Conservation (phyloP, 2,329 filamentous ascomycete genomes). For the Talaromyces sp. region DNA sequence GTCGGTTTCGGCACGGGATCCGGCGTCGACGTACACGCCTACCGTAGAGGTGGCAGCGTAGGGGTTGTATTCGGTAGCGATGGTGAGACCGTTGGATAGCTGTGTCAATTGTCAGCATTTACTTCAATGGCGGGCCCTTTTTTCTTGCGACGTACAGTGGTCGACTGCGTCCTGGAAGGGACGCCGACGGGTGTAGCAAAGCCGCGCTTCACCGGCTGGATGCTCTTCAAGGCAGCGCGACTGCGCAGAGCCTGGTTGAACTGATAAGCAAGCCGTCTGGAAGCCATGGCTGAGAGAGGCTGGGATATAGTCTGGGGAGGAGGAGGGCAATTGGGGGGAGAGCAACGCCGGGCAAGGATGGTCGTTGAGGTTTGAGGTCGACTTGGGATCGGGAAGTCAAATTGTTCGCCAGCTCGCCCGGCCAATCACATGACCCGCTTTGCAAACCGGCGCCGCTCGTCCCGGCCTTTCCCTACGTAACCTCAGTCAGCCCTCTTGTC, state of each 20-base stretch:
- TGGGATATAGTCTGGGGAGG: slow-evolving; percentile 30
- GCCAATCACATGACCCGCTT: slow-evolving; percentile 42
- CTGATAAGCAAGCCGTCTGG: slow-evolving; percentile 93
- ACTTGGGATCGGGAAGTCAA: slow-evolving; percentile 42
- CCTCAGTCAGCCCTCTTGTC: not conserved
- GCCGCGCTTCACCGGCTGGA: slow-evolving; percentile 73
- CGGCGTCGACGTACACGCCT: slow-evolving; percentile 98
- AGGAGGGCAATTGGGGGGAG: slow-evolving; percentile 43
- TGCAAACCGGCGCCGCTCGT: slow-evolving; percentile 32
- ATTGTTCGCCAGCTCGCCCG: slow-evolving; percentile 36
- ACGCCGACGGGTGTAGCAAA: slow-evolving; percentile 75
- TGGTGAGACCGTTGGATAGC: slow-evolving; percentile 51
- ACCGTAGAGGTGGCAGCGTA: slow-evolving; percentile 98
- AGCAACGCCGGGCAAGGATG: slow-evolving; percentile 35
- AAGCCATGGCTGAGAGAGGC: slow-evolving; percentile 65
- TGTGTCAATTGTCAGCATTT: slow-evolving; percentile 3
- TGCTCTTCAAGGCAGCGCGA: slow-evolving; percentile 74
- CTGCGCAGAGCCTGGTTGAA: slow-evolving; percentile 84
- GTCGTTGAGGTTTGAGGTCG: slow-evolving; percentile 27
- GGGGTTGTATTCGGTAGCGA: slow-evolving; percentile 95
- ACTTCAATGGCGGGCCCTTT: not conserved
- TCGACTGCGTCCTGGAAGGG: slow-evolving; percentile 85
- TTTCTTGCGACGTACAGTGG: slow-evolving; percentile 60
- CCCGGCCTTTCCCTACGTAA: slow-evolving; percentile 16
- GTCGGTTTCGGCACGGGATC: slow-evolving; percentile 94